These are phyloP conservation scores for Moesziomyces antarcticus DNA, from an alignment of 1,284 basidiomycete genomes.

Conservation along the genomic window DNA sequence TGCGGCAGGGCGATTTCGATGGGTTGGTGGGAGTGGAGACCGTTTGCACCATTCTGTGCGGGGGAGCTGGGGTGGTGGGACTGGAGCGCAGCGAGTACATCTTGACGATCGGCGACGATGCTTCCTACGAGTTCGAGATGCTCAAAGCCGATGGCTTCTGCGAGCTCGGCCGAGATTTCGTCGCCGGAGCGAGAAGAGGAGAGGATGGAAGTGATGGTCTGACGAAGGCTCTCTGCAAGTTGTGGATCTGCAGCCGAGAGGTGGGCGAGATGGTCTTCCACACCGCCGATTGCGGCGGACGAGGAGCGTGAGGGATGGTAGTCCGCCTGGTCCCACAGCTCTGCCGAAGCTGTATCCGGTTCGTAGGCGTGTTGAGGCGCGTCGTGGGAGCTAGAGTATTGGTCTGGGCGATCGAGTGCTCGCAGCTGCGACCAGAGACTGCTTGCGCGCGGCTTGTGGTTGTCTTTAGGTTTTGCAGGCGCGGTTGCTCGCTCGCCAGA, in stretches of 20 bases:
- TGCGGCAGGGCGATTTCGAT: conserved; percentile 20
- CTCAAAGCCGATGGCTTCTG: conserved; percentile 87
- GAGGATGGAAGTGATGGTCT: conserved; percentile 20
- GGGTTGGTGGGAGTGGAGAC: conserved; percentile 3
- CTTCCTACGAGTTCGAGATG: conserved; percentile 74
- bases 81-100: conserved; percentile 42
- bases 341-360: conserved; percentile 13
- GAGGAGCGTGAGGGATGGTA: conserved; percentile 6
- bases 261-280: conserved; percentile 34
- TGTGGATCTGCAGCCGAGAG: conserved; percentile 22
- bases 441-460: not conserved
- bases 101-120: conserved; percentile 68
- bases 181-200: conserved; percentile 69
- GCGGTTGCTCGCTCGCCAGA: conserved; percentile 10
- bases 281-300: conserved; percentile 16
- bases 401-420: conserved; percentile 9
- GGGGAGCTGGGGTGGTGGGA: not conserved
- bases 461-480: not conserved
- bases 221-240: conserved; percentile 35
- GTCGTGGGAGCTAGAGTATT: conserved; percentile 19
- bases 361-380: conserved; percentile 23
- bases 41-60: conserved; percentile 32
- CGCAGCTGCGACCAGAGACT: conserved; percentile 37
- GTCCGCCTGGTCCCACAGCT: conserved; percentile 2
- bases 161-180: conserved; percentile 80